Evolutionary conservation across 164 flowering plant species (phyloP).

Genomic region (Macadamia tetraphylla): DNA sequence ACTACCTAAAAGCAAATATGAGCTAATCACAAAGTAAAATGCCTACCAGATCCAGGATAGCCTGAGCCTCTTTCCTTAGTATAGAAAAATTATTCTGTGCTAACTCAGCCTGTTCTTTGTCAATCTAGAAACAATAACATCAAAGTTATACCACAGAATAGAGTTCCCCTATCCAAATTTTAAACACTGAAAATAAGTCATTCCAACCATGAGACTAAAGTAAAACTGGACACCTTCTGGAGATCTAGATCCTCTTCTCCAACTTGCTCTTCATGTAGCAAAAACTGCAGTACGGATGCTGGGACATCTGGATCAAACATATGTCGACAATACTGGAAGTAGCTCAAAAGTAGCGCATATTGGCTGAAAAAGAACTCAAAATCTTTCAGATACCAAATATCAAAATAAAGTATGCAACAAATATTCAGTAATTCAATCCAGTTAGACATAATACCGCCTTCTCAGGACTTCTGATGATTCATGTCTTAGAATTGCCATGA

Average conservation of each 20-base stretch:
- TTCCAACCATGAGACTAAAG: background rate
- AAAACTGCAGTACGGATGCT: slow-evolving; percentile 52
- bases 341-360: slow-evolving; percentile 89
- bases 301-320: slow-evolving; percentile 88
- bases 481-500: slow-evolving; percentile 70
- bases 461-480: slow-evolving; percentile 88
- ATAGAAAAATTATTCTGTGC: slow-evolving; percentile 73
- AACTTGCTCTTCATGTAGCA: slow-evolving; percentile 64
- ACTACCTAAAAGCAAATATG: background rate
- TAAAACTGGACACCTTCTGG: slow-evolving; percentile 44
- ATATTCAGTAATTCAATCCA: background rate
- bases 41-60: slow-evolving; percentile 77
- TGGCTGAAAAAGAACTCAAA: slow-evolving; percentile 50
- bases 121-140: slow-evolving; percentile 45
- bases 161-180: background rate
- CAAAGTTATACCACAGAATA: background rate
- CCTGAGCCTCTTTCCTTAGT: slow-evolving; percentile 78
- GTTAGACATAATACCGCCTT: slow-evolving; percentile 53
- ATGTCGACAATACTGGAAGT: slow-evolving; percentile 90
- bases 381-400: slow-evolving; percentile 5
- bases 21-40: background rate
- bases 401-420: background rate
- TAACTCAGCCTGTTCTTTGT: slow-evolving; percentile 80
- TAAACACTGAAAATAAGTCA: background rate
- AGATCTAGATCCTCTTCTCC: slow-evolving; percentile 65